Percentiles rank a stretch among this genome's conserved stretches.
phyloP scores from a whole-genome alignment of 2,329 filamentous ascomycete genomes.

The Penicillium sp. region DNA sequence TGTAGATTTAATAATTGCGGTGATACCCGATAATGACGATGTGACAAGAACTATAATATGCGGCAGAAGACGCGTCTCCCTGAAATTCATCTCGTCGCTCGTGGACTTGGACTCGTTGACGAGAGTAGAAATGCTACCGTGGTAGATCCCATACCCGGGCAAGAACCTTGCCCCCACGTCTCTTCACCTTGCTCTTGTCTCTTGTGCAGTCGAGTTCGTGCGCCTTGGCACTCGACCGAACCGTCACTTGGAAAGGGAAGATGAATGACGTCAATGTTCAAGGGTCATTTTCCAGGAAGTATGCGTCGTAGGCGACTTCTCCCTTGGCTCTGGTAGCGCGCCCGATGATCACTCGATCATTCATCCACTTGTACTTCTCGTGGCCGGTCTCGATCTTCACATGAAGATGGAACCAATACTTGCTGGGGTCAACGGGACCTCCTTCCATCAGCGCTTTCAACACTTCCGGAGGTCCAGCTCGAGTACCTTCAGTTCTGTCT shows the following conservation, averaged over 20 bases:
- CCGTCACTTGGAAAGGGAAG: background rate
- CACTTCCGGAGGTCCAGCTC: conserved; percentile 32
- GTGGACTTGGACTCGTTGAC: no score
- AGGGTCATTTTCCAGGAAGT: conserved; percentile 30
- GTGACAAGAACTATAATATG: background rate
- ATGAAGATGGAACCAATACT: conserved; percentile 36
- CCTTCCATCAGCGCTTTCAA: conserved; percentile 33
- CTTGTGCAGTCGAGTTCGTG: background rate
- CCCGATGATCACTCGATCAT: conserved; percentile 33
- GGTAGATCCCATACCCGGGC: background rate
- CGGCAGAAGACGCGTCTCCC: background rate
- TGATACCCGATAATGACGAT: background rate
- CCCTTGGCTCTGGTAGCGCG: conserved; percentile 31
- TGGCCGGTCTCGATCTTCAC: conserved; percentile 33
- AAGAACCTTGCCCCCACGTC: no score
- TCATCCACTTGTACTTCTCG: conserved; percentile 35
- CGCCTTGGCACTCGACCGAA: background rate
- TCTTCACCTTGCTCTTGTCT: no score
- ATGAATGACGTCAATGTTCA: background rate
- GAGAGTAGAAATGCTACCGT: background rate
- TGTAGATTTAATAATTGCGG: conserved; percentile 19
- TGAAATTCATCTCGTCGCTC: background rate
- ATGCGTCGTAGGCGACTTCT: conserved; percentile 35
- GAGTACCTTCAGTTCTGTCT: conserved; percentile 33
- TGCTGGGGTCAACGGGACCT: conserved; percentile 28